phyloP scores from a whole-genome alignment of 2,329 filamentous ascomycete species.

The Fusarium praegraminearum region DNA sequence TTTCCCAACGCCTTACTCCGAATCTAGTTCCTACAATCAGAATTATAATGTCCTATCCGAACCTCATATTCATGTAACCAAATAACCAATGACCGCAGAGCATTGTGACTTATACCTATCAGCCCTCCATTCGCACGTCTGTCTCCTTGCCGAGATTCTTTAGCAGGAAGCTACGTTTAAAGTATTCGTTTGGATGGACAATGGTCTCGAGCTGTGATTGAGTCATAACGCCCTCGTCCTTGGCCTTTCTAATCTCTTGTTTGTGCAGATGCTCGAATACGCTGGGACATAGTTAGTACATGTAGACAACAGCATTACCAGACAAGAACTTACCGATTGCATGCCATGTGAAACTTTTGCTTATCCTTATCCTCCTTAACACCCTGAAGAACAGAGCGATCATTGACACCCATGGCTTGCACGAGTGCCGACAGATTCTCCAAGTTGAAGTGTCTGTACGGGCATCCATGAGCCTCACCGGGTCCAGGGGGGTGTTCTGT shows the following conservation, averaged over 20 bases:
- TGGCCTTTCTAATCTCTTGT: slow-evolving; percentile 79
- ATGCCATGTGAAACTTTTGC: slow-evolving; percentile 93
- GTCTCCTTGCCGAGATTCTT: slow-evolving; percentile 76
- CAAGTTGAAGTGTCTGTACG: slow-evolving; percentile 89
- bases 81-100: slow-evolving; percentile 1
- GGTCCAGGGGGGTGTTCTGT: slow-evolving; percentile 88
- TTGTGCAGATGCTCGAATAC: slow-evolving; percentile 93
- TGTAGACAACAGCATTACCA: neutral
- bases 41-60: slow-evolving; percentile 31
- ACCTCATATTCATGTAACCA: slow-evolving; percentile 36
- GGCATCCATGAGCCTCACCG: slow-evolving; percentile 94
- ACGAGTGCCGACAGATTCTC: slow-evolving; percentile 86
- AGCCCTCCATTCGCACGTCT: slow-evolving; percentile 70
- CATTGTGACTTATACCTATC: slow-evolving; percentile 18
- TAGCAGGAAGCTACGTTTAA: slow-evolving; percentile 91
- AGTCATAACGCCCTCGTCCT: slow-evolving; percentile 78
- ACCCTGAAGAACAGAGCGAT: slow-evolving; percentile 80
- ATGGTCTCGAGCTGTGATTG: slow-evolving; percentile 90
- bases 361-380: slow-evolving; percentile 91
- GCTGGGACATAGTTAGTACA: slow-evolving; percentile 53
- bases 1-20: slow-evolving; percentile 43
- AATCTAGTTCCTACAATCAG: slow-evolving; percentile 22
- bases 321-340: slow-evolving; percentile 75
- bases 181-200: slow-evolving; percentile 97
- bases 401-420: slow-evolving; percentile 81